A percentile compares a stretch with the other conserved stretches of the same genome.
Evolutionary conservation across 202 grass and related monocot genomes (phyloP).

Genomic region (Dendrocalamus latiflorus): DNA sequence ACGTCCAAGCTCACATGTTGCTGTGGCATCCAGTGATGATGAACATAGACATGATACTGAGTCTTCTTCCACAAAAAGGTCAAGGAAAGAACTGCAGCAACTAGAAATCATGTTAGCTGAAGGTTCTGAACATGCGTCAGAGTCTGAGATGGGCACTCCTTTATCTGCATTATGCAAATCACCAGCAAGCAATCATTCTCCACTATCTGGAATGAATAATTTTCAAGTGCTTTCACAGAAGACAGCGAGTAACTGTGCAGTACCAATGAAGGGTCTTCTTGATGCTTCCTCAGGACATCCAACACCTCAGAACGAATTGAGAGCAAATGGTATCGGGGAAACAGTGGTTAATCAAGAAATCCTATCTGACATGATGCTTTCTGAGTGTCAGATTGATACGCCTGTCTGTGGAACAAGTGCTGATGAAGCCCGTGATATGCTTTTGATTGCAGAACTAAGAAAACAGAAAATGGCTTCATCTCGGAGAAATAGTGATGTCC

Average conservation of each 20-base stretch:
- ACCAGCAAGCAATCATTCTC: slow-evolving; percentile 21
- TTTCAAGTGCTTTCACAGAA: slow-evolving; percentile 19
- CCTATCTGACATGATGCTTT: slow-evolving; percentile 18
- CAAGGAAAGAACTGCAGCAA: slow-evolving; percentile 8
- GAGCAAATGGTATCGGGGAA: background rate
- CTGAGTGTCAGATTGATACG: slow-evolving; percentile 15
- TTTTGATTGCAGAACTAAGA: slow-evolving; percentile 1
- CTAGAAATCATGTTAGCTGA: background rate
- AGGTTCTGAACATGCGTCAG: slow-evolving; percentile 13
- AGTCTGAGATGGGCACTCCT: slow-evolving; percentile 24
- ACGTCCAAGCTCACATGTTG: slow-evolving; percentile 24
- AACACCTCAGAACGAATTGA: background rate
- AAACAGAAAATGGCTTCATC: slow-evolving; percentile 17
- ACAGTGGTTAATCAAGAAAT: slow-evolving; percentile 22
- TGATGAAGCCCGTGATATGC: slow-evolving; percentile 18
- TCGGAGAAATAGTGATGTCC: slow-evolving; percentile 7
- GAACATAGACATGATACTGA: background rate
- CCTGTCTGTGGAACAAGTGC: slow-evolving; percentile 6
- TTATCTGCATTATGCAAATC: slow-evolving; percentile 20
- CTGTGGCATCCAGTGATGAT: slow-evolving; percentile 27
- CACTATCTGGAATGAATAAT: background rate
- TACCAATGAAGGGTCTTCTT: background rate
- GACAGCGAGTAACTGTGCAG: background rate
- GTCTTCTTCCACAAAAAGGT: slow-evolving; percentile 14
- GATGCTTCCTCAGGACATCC: slow-evolving; percentile 21